Conservation (phyloP, 768 basidiomycete species). For the Leccinum subtestaceum region DNA sequence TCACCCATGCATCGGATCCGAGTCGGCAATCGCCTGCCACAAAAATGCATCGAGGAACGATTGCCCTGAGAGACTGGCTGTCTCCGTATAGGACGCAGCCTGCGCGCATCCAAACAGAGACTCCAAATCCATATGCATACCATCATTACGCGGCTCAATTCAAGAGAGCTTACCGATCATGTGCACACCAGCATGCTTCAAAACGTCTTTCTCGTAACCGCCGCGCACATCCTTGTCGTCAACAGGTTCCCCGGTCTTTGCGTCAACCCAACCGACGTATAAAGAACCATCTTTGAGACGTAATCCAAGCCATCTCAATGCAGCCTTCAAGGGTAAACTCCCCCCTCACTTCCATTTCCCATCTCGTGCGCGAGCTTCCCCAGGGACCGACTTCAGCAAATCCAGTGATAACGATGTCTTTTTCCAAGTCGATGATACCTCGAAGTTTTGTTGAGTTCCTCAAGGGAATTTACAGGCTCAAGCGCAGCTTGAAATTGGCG, state of each 20-base stretch:
- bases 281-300: too few species aligned
- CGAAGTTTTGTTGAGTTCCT: slow-evolving; percentile 73
- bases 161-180: slow-evolving; percentile 71
- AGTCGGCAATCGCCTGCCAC: too few species aligned
- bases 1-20: too few species aligned
- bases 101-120: too few species aligned
- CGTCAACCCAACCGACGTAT: too few species aligned
- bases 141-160: too few species aligned
- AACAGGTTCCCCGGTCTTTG: slow-evolving; percentile 85
- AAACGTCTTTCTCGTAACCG: slow-evolving; percentile 92
- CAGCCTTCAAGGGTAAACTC: too few species aligned
- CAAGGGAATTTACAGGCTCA: slow-evolving; percentile 66
- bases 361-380: slow-evolving; percentile 96
- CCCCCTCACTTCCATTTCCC: slow-evolving; percentile 99
- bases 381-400: slow-evolving; percentile 98
- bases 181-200: slow-evolving; percentile 88
- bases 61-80: too few species aligned
- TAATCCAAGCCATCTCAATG: too few species aligned
- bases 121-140: too few species aligned
- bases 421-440: slow-evolving; percentile 91
- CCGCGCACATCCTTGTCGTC: slow-evolving; percentile 97
- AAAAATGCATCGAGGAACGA: too few species aligned
- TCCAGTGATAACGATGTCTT: slow-evolving; percentile 89
- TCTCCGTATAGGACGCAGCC: too few species aligned
- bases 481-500: slow-evolving; percentile 91